These are phyloP conservation scores for Byssoonygena ceratinophila DNA, from an alignment of 2,329 filamentous ascomycete genomes.

Conservation along the genomic window DNA sequence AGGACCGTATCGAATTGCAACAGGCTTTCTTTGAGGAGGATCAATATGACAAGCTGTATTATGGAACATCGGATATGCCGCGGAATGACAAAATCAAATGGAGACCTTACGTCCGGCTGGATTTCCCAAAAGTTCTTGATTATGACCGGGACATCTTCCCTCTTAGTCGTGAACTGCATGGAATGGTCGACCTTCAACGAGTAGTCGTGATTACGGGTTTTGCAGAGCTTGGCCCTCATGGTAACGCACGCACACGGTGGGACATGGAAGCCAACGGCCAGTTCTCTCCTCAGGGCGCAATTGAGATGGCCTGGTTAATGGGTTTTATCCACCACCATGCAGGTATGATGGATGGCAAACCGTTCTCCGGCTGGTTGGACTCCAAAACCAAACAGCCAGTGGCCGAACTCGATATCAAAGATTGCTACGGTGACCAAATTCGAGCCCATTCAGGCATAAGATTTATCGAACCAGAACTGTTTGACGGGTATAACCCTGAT, in stretches of 20 bases:
- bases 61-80: too few species aligned
- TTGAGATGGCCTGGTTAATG: conserved; percentile 99
- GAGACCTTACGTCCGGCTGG: neutral
- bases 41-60: conserved; percentile 11
- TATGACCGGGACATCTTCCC: conserved; percentile 19
- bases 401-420: neutral
- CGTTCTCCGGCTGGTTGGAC: conserved; percentile 12
- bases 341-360: conserved; percentile 76
- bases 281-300: conserved; percentile 92
- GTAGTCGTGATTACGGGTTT: conserved; percentile 35
- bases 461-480: conserved; percentile 22
- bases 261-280: conserved; percentile 97
- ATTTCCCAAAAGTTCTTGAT: conserved; percentile 2
- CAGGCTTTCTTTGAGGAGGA: conserved; percentile 21
- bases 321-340: conserved; percentile 98
- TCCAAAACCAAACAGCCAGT: neutral
- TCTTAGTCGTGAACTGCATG: conserved; percentile 21
- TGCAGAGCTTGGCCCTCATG: conserved; percentile 55
- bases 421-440: conserved; percentile 20
- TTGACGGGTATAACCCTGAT: conserved; percentile 21
- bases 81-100: neutral
- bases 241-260: conserved; percentile 94
- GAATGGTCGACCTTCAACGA: conserved; percentile 32
- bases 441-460: conserved; percentile 28
- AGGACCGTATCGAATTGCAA: conserved; percentile 17